phyloP scores from a whole-genome alignment of 352 stramenopile species.

The Phytopythium mirpurense region DNA sequence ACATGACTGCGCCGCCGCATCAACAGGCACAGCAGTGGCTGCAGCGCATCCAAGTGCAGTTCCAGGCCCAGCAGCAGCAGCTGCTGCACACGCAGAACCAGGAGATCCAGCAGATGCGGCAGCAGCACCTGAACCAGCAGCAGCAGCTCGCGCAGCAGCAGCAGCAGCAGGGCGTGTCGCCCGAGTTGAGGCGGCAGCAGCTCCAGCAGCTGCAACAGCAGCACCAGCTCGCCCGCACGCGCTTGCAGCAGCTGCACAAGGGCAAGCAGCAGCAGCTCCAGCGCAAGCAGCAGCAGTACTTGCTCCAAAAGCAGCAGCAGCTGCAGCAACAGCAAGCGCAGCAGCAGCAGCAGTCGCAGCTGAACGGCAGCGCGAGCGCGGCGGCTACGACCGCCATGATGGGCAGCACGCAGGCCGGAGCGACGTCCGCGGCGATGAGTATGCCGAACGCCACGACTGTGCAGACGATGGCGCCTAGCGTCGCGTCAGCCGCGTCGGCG shows the following conservation, averaged over 20 bases:
- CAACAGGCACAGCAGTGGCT: slow-evolving; percentile 78
- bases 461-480: slow-evolving; percentile 26
- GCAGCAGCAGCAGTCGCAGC: no score
- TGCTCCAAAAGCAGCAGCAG: slow-evolving; percentile 75
- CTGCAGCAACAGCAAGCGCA: slow-evolving; percentile 49
- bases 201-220: slow-evolving; percentile 76
- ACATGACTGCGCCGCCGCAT: slow-evolving; percentile 36
- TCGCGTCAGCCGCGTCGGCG: slow-evolving; percentile 12
- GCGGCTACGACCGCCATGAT: slow-evolving; percentile 23
- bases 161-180: slow-evolving; percentile 53
- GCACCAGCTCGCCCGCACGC: slow-evolving; percentile 56
- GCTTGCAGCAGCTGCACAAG: slow-evolving; percentile 72
- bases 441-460: slow-evolving; percentile 35
- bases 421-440: slow-evolving; percentile 22
- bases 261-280: slow-evolving; percentile 79
- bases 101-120: slow-evolving; percentile 69
- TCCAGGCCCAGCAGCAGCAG: slow-evolving; percentile 72
- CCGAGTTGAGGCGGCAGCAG: slow-evolving; percentile 58
- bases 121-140: slow-evolving; percentile 72
- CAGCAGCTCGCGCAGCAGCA: slow-evolving; percentile 70
- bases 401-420: slow-evolving; percentile 23
- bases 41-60: slow-evolving; percentile 79
- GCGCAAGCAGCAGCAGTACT: slow-evolving; percentile 74
- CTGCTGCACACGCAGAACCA: slow-evolving; percentile 70
- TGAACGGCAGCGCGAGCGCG: slow-evolving; percentile 11